Evolutionary conservation across 345 rosid genomes (phyloP).

Genomic region (Populus deltoides): DNA sequence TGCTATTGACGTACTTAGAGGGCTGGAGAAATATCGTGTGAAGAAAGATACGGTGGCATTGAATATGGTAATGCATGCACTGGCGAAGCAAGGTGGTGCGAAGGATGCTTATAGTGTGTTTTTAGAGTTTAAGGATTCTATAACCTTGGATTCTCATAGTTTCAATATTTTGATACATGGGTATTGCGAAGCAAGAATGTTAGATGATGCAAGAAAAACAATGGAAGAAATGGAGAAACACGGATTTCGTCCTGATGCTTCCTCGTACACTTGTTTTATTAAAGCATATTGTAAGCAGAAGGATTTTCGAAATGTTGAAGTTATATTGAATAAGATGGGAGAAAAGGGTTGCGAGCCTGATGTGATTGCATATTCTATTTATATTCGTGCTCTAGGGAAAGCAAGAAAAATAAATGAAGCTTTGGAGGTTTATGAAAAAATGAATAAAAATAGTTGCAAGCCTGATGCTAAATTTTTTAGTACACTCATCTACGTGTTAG

Average conservation of each 20-base stretch:
- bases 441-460: conserved; percentile 60
- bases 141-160: conserved; percentile 34
- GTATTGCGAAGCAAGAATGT: conserved; percentile 62
- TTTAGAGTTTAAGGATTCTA: conserved; percentile 38
- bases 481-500: conserved; percentile 57
- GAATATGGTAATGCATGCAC: conserved; percentile 69
- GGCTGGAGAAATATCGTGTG: conserved; percentile 54
- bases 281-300: conserved; percentile 61
- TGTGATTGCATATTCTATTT: conserved; percentile 55
- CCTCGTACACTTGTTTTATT: conserved; percentile 67
- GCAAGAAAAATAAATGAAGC: conserved; percentile 62
- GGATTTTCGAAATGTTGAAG: conserved; percentile 66
- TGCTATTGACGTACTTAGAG: conserved; percentile 56
- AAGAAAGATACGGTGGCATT: conserved; percentile 42
- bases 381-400: conserved; percentile 72
- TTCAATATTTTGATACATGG: conserved; percentile 77
- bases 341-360: conserved; percentile 57
- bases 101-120: conserved; percentile 58
- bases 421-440: conserved; percentile 60
- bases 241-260: conserved; percentile 50
- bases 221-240: conserved; percentile 57
- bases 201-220: conserved; percentile 49
- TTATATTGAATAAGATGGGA: conserved; percentile 60
- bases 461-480: conserved; percentile 64
- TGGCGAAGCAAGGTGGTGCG: conserved; percentile 63